Evolutionary conservation across 1,139 yeast genomes (phyloP), one percentile per base, ranked within the genome.

Genomic region (Sugiyamaella sp.): DNA sequence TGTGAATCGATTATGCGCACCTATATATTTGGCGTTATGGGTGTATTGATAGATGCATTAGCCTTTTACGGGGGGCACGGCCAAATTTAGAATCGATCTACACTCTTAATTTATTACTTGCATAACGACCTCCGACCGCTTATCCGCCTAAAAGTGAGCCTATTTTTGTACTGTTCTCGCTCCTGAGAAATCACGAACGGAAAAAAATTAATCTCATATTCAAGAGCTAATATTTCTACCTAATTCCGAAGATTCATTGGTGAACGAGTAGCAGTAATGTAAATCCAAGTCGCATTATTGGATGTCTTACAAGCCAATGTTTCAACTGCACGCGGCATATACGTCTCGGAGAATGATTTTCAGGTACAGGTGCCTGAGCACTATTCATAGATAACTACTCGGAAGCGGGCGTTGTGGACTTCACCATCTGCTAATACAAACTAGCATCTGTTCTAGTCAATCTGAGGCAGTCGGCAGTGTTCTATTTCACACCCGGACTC

Each of bases 301-400:
- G 27, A 25, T 42, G 46, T 42, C 24, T 42, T 32, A 27, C 46
- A 42, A 42, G 19, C 37, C n/a, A 42, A 42, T 42, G 46, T 42
- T 42, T 42, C 46, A 42, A 37, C 46, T 17, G 25, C 8, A 14
- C 24, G 19, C 46, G 8, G 35, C 35, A 29, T 29, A 29, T 12
- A 29, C 35, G 35, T 14, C 35, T 29, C 35, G n/a, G 14, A 29
- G 14, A 29, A 14, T 29, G 35, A 29, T 29, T 6, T 29, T 29
- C 35, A 29, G 35, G 35, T 14, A 29, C 35, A 12, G 35, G n/a
- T 14, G 35, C 14, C 14, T 8, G 8, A 12, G 4, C 14, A 14
- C 14, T 12, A 6, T 5, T 29, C 35, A n/a, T n/a, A n/a, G n/a
- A n/a, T n/a, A n/a, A n/a, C n/a, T n/a, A n/a, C n/a, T n/a, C n/a